Percentiles rank a stretch among this genome's conserved stretches.
Evolutionary conservation across 192 early-diverging fungal genomes (phyloP).

Genomic region (Mortierella claussenii): DNA sequence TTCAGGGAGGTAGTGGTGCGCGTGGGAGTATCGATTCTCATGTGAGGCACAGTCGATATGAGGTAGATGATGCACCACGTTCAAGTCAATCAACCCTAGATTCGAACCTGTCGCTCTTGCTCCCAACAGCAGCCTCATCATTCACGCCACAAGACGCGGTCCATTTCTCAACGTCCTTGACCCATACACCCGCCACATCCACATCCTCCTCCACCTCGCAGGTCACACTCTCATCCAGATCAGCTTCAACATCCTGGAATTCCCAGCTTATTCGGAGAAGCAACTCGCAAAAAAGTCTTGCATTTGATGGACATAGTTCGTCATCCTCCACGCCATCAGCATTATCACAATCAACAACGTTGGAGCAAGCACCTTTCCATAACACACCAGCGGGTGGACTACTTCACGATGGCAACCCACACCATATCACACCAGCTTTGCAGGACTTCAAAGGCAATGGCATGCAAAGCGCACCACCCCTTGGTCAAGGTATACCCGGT

Average conservation of each 20-base stretch:
- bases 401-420: too few relatives aligned
- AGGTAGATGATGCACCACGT: neutral
- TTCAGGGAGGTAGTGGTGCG: neutral
- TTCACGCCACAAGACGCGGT: neutral
- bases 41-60: neutral
- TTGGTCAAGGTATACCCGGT: too few relatives aligned
- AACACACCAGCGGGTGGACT: too few relatives aligned
- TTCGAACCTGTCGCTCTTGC: neutral
- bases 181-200: neutral
- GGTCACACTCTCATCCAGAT: too few relatives aligned
- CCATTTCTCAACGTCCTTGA: neutral
- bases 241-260: neutral
- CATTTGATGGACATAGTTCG: neutral
- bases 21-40: neutral
- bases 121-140: neutral
- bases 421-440: too few relatives aligned
- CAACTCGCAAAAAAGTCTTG: neutral
- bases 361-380: too few relatives aligned
- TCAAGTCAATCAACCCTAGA: neutral
- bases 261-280: neutral
- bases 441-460: too few relatives aligned
- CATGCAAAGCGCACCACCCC: too few relatives aligned
- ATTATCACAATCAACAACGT: neutral
- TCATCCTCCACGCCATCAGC: neutral
- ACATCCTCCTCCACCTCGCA: too few relatives aligned